Base-by-base conservation (phyloP, 768 basidiomycete genomes). In the Xerocomellus amylosporus region DNA sequence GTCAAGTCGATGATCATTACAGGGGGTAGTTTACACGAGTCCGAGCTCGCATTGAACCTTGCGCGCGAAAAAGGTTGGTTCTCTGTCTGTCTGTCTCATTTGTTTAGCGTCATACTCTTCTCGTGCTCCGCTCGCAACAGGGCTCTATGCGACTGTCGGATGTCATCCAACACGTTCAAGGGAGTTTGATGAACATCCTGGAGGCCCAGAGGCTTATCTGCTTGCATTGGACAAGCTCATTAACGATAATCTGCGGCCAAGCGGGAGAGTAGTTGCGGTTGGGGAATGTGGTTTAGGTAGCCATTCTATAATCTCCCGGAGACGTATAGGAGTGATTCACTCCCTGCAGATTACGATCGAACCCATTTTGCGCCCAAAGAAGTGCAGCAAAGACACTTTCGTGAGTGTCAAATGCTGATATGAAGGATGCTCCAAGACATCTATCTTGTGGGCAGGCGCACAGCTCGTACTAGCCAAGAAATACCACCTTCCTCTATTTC, bases 261-360 rank as follows among this genome's bases (percentile, higher is more conserved):
- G 65, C 44, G 87, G 84, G 20, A 75, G 85, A 52, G 82, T 81
- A 10, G 83, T 88, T 20, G 86, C 88, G 1, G 71, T 92, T 15
- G 90, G 90, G 20, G 90, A 93, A 70, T 88, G 89, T 59, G 90
- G 90, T 20, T 70, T 92, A 47, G 89, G 88, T 87, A 58, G 39
- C 33, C 51, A 39, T 47, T 34, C n/a, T 12, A 2, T 17, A 20
- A 43, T 54, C 15, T 38, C 44, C 8, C 15, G 3, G 41, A 20
- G 17, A 24, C 5, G 14, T 40, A 48, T 15, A 17, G 36, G 20
- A 24, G 40, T 49, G 14, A 56, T 14, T 38, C 28, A 39, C 22
- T 17, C 43, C 6, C 20, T 53, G 20, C 56, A 88, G 89, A 93
- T 65, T 92, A 92, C 59, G 90, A 92, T 62, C 77, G 90, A 20